Evolutionary conservation across 106 monocot species (phyloP).

Genomic region (Iris macrosiphon): DNA sequence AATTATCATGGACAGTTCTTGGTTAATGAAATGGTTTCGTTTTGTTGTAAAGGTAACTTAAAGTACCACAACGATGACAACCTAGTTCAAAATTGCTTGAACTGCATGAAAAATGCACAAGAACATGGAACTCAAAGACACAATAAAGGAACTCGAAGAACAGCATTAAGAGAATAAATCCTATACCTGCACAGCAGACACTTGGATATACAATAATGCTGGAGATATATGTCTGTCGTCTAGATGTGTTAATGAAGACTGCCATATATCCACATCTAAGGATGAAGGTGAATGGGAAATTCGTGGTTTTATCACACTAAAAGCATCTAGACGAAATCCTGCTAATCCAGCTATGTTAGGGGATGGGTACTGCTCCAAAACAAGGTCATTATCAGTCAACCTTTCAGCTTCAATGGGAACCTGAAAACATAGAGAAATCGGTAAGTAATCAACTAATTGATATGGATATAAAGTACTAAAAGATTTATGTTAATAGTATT

Average conservation of each 20-base stretch:
- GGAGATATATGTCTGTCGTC: constrained; percentile 78
- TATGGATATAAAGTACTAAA: not conserved
- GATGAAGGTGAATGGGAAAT: constrained; percentile 70
- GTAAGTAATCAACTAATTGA: not conserved
- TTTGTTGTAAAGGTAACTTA: too few species aligned
- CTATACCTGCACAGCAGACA: constrained; percentile 86
- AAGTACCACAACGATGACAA: too few species aligned
- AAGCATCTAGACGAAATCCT: constrained; percentile 89
- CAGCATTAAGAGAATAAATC: too few species aligned
- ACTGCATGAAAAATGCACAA: too few species aligned
- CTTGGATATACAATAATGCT: constrained; percentile 75
- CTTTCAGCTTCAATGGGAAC: constrained; percentile 85
- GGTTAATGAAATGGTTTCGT: not conserved
- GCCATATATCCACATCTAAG: constrained; percentile 47
- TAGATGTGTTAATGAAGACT: constrained; percentile 58
- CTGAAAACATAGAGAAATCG: constrained; percentile 29
- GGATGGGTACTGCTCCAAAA: constrained; percentile 67
- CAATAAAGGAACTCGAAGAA: too few species aligned
- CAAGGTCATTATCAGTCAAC: constrained; percentile 67
- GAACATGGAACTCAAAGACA: too few species aligned
- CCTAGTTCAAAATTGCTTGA: too few species aligned
- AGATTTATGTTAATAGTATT: too few species aligned
- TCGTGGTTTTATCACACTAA: constrained; percentile 74
- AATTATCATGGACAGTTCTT: not conserved
- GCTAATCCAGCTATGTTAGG: constrained; percentile 51